Conservation (phyloP, 495 filamentous ascomycete genomes). For the Cetradonia linearis region DNA sequence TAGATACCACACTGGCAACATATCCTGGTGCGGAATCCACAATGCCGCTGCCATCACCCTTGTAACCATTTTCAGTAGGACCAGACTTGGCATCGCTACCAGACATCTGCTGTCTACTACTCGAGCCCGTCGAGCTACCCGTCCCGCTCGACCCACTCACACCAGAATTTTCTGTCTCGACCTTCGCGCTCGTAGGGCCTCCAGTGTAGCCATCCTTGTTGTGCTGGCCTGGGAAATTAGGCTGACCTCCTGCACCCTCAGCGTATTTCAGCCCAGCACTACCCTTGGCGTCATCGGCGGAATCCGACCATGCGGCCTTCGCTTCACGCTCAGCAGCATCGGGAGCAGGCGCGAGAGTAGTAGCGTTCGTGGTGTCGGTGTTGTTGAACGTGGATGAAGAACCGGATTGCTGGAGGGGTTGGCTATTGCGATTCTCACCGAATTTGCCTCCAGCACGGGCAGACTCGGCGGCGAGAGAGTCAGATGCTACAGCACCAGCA, state of each 20-base stretch:
- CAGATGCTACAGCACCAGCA: constrained; percentile 46
- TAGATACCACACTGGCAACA: constrained; percentile 31
- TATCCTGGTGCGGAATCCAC: constrained; percentile 37
- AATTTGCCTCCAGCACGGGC: constrained; percentile 42
- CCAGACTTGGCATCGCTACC: constrained; percentile 5
- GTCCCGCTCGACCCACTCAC: background rate
- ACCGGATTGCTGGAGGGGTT: constrained; percentile 39
- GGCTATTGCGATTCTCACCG: constrained; percentile 40
- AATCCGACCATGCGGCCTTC: constrained; percentile 31
- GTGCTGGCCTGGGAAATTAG: constrained; percentile 34
- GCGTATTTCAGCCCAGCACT: constrained; percentile 34
- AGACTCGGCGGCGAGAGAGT: constrained; percentile 59
- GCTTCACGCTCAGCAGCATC: constrained; percentile 41
- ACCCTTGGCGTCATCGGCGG: constrained; percentile 17
- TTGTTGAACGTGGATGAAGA: constrained; percentile 44
- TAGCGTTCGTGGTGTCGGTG: constrained; percentile 45
- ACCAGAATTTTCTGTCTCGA: background rate
- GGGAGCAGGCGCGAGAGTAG: constrained; percentile 39
- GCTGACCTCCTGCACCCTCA: constrained; percentile 40
- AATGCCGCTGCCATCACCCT: constrained; percentile 13
- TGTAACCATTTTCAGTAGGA: constrained; percentile 5
- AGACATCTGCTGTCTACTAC: constrained; percentile 5
- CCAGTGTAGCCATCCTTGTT: constrained; percentile 1
- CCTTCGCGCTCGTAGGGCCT: background rate
- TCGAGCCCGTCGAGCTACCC: constrained; percentile 6